Percentiles rank a stretch among this genome's conserved stretches.
Conservation (phyloP, 345 rosid species). For the Eucalyptus melliodora region DNA sequence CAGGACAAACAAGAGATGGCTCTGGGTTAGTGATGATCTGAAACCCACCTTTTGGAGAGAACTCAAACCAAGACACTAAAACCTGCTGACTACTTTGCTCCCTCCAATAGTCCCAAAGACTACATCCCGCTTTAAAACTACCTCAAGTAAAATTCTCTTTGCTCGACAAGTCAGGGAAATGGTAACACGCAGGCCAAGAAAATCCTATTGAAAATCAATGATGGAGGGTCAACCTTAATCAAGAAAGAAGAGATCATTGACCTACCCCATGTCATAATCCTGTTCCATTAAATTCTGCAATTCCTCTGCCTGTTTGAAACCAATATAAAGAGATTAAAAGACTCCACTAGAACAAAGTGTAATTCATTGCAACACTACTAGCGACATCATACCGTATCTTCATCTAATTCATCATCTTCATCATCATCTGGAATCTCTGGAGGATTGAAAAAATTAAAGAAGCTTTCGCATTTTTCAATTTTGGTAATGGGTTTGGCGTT, state of each 20-base stretch:
- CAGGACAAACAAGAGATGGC: background rate
- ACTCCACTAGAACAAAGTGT: background rate
- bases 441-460: slow-evolving; percentile 89
- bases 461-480: slow-evolving; percentile 88
- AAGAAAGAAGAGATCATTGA: background rate
- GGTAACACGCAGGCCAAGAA: background rate
- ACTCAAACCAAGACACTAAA: background rate
- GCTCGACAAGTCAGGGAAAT: background rate
- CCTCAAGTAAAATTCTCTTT: background rate
- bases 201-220: background rate
- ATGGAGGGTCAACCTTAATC: background rate
- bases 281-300: slow-evolving; percentile 94
- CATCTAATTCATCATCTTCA: slow-evolving; percentile 54
- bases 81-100: background rate
- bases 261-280: slow-evolving; percentile 93
- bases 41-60: background rate
- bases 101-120: background rate
- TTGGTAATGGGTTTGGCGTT: slow-evolving; percentile 82
- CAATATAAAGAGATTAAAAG: background rate
- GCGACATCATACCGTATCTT: slow-evolving; percentile 49
- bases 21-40: background rate
- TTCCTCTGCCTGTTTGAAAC: slow-evolving; percentile 67
- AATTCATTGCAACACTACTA: background rate
- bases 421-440: slow-evolving; percentile 95
- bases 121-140: background rate